Evolutionary conservation across 2,329 filamentous ascomycete genomes (phyloP), one percentile per base, ranked within the genome.

Genomic region (Cercospora citrullina): DNA sequence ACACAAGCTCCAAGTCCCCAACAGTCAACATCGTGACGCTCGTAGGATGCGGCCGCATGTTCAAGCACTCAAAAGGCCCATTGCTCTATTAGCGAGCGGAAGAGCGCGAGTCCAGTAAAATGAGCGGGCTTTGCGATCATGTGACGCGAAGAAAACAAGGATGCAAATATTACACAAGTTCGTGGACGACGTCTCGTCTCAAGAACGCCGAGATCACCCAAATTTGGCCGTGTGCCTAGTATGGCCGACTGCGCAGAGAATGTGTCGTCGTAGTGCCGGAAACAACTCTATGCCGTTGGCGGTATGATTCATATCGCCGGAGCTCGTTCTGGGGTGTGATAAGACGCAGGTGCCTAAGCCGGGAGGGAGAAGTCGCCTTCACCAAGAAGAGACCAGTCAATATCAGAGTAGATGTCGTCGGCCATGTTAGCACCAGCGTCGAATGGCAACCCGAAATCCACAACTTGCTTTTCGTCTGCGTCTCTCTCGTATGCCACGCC

Each of bases 371-470:
- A 31, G 30, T 21, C 51, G 26, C 58, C 62, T 57, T 31, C 28
- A 31, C 39, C 53, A 16, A 64, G 23, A 18, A 64, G 33, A 31
- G 51, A 28, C 62, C 62, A 64, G 26, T 64, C 62, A 59, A 64
- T 30, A 10, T 64, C 62, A 28, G 62, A 57, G 23, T 39, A 59
- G 30, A 31, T 28, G 9, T 31, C 45, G 18, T 59, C 51, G 26
- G 45, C 62, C 18, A 21, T 18, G 33, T 14, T 23, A 1, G 36
- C n/a, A 28, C 8, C 21, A 7, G 16, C 23, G 21, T 31, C 51
- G 10, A 26, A 14, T 59, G 26, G 51, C 21, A 59, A 16, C 12
- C 53, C 62, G n/a, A n/a, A 16, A 28, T 23, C 48, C 31, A 26
- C 33, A 16, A 42, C 18, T 23, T 31, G 39, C 8, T 57, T 31